These are phyloP conservation scores for Hemileccinum rubropunctum DNA, from an alignment of 768 basidiomycete genomes.

Conservation along the genomic window DNA sequence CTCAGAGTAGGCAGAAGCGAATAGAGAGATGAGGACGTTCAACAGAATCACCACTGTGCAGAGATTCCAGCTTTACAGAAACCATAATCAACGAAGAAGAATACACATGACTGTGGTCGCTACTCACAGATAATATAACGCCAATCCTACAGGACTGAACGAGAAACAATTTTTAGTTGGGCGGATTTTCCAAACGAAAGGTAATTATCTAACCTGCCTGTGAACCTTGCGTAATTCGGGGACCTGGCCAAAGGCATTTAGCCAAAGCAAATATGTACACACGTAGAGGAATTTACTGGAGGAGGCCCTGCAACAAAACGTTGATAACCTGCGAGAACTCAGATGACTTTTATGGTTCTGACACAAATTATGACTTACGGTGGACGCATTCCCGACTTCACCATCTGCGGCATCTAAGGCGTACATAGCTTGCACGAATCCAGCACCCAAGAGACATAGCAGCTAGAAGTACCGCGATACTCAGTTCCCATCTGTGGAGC, in stretches of 20 bases:
- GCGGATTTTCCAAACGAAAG: background rate
- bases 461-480: constrained; percentile 43
- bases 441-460: constrained; percentile 76
- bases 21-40: constrained; percentile 94
- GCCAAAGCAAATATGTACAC: background rate
- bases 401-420: constrained; percentile 93
- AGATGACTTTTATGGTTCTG: background rate
- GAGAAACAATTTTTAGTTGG: background rate
- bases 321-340: constrained; percentile 54
- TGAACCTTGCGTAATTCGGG: constrained; percentile 63
- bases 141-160: constrained; percentile 53
- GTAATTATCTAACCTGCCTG: constrained; percentile 37
- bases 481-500: background rate
- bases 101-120: background rate
- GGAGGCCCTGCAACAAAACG: constrained; percentile 71
- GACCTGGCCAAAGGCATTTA: constrained; percentile 40
- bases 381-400: constrained; percentile 47
- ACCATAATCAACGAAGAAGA: background rate
- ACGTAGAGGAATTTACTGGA: constrained; percentile 52
- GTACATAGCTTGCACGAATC: constrained; percentile 84
- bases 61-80: constrained; percentile 67
- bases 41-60: constrained; percentile 80
- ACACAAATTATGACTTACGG: constrained; percentile 36
- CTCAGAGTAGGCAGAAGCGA: constrained; percentile 89
- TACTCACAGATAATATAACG: constrained; percentile 76